A percentile compares a stretch with the other conserved stretches of the same genome.
Evolutionary conservation across 352 stramenopile genomes (phyloP).

Genomic region (Globisporangium recalcitrans): DNA sequence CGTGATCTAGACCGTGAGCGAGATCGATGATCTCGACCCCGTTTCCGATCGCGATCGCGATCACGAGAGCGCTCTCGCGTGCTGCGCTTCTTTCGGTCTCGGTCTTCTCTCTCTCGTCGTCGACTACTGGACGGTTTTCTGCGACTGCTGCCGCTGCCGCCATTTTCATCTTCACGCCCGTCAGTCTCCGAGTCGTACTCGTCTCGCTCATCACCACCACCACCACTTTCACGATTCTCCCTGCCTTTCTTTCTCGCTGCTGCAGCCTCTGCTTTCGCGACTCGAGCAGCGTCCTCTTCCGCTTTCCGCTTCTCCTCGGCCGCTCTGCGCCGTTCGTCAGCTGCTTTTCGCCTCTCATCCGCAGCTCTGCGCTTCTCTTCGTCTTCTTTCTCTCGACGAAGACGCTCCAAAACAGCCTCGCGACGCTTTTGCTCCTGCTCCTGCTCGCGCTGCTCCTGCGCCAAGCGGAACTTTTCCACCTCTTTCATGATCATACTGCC

Average conservation of each 20-base stretch:
- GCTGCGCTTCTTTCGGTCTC: constrained; percentile 6
- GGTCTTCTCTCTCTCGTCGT: constrained; percentile 2
- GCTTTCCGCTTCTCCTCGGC: constrained; percentile 2
- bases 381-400: constrained; percentile 24
- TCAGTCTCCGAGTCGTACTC: constrained; percentile 3
- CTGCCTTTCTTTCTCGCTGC: constrained; percentile 8
- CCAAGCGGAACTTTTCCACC: constrained; percentile 40
- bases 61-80: constrained; percentile 14
- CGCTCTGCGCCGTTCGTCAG: constrained; percentile 7
- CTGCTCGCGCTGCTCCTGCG: constrained; percentile 36
- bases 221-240: neutral
- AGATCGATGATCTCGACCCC: constrained; percentile 18
- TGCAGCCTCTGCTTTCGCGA: constrained; percentile 8
- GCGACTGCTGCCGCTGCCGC: no score
- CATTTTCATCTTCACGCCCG: constrained; percentile 4
- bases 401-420: constrained; percentile 23
- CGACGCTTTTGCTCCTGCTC: constrained; percentile 28
- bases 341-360: constrained; percentile 11
- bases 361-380: constrained; percentile 17
- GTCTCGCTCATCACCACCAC: constrained; percentile 10
- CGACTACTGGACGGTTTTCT: constrained; percentile 3
- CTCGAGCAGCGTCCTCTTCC: constrained; percentile 1
- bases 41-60: constrained; percentile 16
- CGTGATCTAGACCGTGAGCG: constrained; percentile 24
- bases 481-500: constrained; percentile 39